These are phyloP conservation scores for Paraglomus brasilianum DNA, from an alignment of 192 early-diverging fungal genomes.

Conservation along the genomic window DNA sequence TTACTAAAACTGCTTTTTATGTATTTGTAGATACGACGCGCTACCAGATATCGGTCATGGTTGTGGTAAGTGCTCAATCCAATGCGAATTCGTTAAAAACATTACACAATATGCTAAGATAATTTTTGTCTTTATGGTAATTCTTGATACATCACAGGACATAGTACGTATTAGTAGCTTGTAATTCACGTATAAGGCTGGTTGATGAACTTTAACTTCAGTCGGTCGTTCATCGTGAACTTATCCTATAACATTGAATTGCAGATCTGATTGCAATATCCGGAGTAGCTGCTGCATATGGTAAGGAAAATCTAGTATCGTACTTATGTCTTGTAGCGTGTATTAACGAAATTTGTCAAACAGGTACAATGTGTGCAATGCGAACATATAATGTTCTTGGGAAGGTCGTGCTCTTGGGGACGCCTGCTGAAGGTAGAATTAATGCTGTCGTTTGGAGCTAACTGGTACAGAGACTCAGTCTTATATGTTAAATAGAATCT, in stretches of 20 bases:
- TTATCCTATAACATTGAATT: too few species aligned
- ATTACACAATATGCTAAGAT: too few species aligned
- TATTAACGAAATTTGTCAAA: conserved; percentile 1
- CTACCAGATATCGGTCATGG: conserved; percentile 64
- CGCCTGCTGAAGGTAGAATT: conserved; percentile 64
- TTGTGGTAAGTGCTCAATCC: conserved; percentile 51
- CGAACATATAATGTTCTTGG: conserved; percentile 48
- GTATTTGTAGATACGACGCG: conserved; percentile 51
- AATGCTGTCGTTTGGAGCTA: background rate
- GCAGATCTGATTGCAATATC: conserved; percentile 64
- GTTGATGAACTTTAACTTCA: too few species aligned
- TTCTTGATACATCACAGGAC: too few species aligned
- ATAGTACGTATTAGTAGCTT: too few species aligned
- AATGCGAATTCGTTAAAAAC: too few species aligned
- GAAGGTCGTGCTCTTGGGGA: conserved; percentile 70
- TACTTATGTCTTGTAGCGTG: too few species aligned
- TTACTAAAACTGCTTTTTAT: background rate
- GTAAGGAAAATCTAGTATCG: conserved; percentile 13
- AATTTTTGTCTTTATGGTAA: too few species aligned
- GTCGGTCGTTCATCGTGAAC: too few species aligned
- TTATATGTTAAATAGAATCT: conserved; percentile 42
- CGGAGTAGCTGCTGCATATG: conserved; percentile 62
- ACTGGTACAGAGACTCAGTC: conserved; percentile 14
- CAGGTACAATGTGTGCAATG: conserved; percentile 33
- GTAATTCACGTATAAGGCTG: too few species aligned